Evolutionary conservation across 129 eudicot genomes (phyloP).

Genomic region (Oenanthe sinensis): DNA sequence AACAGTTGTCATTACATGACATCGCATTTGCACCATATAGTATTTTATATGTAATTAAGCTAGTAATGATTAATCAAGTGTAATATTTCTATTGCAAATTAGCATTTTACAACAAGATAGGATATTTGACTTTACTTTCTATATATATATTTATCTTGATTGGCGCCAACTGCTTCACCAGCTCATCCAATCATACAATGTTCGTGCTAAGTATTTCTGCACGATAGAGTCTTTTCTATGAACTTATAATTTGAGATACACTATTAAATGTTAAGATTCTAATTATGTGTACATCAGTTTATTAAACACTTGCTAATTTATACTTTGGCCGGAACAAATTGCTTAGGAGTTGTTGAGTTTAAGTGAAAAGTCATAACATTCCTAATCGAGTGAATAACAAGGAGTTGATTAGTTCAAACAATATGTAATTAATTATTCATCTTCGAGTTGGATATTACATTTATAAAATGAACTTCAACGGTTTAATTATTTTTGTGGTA

Average conservation of each 20-base stretch:
- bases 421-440: not conserved
- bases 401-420: not conserved
- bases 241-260: not conserved
- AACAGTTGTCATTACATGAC: not conserved
- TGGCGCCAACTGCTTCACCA: not conserved
- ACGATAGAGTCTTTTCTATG: not conserved
- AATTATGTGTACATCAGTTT: no score
- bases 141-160: not conserved
- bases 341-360: not conserved
- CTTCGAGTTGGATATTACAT: not conserved
- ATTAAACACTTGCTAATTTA: not conserved
- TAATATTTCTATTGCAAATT: not conserved
- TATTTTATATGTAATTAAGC: not conserved
- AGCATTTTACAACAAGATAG: not conserved
- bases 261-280: no score
- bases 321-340: not conserved
- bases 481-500: not conserved
- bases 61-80: not conserved
- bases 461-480: not conserved
- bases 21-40: not conserved
- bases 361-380: not conserved
- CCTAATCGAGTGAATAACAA: not conserved
- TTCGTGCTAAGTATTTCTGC: not conserved
- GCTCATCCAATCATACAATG: not conserved
- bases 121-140: not conserved